phyloP scores from a whole-genome alignment of 2,329 filamentous ascomycete genomes.

The Myriosclerotinia duriaeana region DNA sequence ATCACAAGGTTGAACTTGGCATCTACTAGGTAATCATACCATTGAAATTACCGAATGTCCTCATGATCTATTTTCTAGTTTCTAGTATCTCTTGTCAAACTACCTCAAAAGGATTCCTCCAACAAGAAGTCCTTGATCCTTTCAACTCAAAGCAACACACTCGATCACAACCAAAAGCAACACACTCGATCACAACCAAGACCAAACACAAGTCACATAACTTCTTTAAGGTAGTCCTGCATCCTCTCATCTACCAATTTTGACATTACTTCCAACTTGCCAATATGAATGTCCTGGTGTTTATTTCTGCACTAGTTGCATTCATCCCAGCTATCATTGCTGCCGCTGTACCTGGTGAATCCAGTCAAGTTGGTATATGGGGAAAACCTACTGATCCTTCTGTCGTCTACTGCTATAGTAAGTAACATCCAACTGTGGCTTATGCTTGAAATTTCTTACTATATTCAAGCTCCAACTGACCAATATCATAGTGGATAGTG shows the following conservation, averaged over 20 bases:
- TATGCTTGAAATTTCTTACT: fast-evolving
- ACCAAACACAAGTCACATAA: not conserved
- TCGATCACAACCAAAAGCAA: not conserved
- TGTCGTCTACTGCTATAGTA: constrained; percentile 7
- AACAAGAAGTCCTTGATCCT: not conserved
- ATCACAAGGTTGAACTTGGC: not conserved
- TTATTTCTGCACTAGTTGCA: not conserved
- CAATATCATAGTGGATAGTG: not conserved
- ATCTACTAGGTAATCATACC: not conserved
- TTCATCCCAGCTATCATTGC: not conserved
- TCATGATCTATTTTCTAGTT: no score
- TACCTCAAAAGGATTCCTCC: not conserved
- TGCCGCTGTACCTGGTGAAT: not conserved
- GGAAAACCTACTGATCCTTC: not conserved
- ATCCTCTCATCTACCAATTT: not conserved
- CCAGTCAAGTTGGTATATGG: constrained; percentile 1
- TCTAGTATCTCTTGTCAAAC: not conserved
- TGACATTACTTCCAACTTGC: not conserved
- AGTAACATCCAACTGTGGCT: not conserved
- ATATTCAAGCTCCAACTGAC: not conserved
- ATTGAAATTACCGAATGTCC: not conserved
- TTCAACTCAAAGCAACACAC: not conserved
- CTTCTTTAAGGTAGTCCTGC: not conserved
- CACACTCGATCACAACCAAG: not conserved
- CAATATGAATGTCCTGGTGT: not conserved